Base-by-base conservation (phyloP, 139 green algal species). In the Closterium sp. region DNA sequence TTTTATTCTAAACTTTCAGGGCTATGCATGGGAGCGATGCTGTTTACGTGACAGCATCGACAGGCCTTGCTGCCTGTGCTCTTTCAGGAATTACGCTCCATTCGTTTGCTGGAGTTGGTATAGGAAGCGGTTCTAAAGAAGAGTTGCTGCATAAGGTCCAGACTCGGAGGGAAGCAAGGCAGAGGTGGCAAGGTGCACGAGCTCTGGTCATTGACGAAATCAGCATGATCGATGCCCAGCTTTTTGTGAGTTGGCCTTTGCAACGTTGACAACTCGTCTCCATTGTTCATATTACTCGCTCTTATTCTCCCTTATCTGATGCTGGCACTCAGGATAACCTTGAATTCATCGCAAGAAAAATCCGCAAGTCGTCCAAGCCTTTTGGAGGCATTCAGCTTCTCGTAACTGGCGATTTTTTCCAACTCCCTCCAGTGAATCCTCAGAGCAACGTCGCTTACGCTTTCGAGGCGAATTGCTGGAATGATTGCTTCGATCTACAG, bases 321-420 rank as follows among this genome's bases (percentile, higher is more conserved):
- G 22, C 34, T 86, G 28, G n/a, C 21, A 88, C n/a, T 22, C 91
- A 93, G 91, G 87, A 94, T 17, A 91, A 88, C 30, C 87, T 91
- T 19, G 91, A 94, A 31, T 94, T 87, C 88, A 93, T 93, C 21
- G 90, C 84, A 31, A 62, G 90, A 19, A 32, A 62, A n/a, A 30
- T 92, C 11, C 45, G 89, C 10, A 45, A 86, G 91, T 89, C 29
- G 27, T 2, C 90, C 22, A 90, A 85, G 6, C 94, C 96, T 31
- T 97, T 97, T 92, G 96, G 96, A 4, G 96, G 96, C 34, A 94
- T 97, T 28, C 96, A 97, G 94, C 94, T 97, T 22, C 88, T 97
- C 1, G 91, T 97, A 7, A 96, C 92, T 4, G 96, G 96, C 88
- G 96, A 97, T 92, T 97, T 97, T 91, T 95, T 95, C 89, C 95